Evolutionary conservation across 2,329 filamentous ascomycete genomes (phyloP), one percentile per base, ranked within the genome.

Genomic region (Alternaria rosae): DNA sequence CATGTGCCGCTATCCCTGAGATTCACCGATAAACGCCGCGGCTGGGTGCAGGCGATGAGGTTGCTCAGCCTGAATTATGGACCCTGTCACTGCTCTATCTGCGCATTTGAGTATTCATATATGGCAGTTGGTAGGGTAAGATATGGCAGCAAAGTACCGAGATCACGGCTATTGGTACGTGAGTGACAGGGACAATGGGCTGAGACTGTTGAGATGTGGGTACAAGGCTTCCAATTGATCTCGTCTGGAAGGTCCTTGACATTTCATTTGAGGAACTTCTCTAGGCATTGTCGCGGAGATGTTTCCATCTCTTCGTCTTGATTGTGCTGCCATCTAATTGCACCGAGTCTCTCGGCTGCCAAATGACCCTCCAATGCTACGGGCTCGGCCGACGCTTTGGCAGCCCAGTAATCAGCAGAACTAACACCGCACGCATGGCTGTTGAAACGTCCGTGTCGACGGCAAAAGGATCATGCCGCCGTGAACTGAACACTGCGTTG

Each of bases 81-180:
- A 56, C 38, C 38, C 55, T 52, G 45, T 32, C 38, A n/a, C 35
- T 52, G 61, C 47, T 53, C 43, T 57, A 54, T 57, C 54, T 51
- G 21, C 55, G 25, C 45, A 25, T 61, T 61, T 61, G 23, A 47
- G 38, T 52, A 51, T 61, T 60, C 42, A 42, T 15, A 51, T 48
- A 45, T 42, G n/a, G 25, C 32, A 47, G 28, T 38, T 30, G 35
- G 21, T 35, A 20, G 43, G 20, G 21, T 48, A 13, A 25, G 47
- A 11, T 44, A 20, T 55, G 42, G 52, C 23, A 28, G 20, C 35
- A 35, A 32, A 59, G 20, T 30, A 44, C 28, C 30, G 48, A 41
- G 25, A 48, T 23, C 25, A 20, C 21, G 50, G 25, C 38, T 52
- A 57, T 58, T 58, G 47, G 47, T 26, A 44, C 10, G 30, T 58